These are phyloP conservation scores for Geotrichum europaeum DNA, from an alignment of 1,139 yeast genomes.

Conservation along the genomic window DNA sequence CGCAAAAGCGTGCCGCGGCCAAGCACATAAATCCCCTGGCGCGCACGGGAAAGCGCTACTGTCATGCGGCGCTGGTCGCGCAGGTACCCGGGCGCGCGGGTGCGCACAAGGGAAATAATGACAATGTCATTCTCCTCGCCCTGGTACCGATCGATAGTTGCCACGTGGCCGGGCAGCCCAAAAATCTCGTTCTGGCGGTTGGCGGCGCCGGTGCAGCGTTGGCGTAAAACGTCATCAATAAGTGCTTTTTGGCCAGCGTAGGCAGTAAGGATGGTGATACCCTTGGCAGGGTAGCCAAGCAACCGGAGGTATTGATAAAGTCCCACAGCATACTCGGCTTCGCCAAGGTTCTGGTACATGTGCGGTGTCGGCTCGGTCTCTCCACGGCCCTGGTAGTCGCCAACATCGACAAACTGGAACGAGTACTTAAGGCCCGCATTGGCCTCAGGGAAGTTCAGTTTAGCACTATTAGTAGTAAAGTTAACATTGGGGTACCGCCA, in stretches of 20 bases:
- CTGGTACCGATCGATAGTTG: constrained; percentile 30
- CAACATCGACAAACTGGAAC: constrained; percentile 40
- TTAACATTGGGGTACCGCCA: constrained; percentile 24
- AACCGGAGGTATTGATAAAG: constrained; percentile 46
- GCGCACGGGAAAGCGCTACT: constrained; percentile 33
- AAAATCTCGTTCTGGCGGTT: constrained; percentile 22
- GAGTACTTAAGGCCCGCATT: constrained; percentile 42
- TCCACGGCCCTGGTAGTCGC: constrained; percentile 29
- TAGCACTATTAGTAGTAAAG: neutral
- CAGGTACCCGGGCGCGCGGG: constrained; percentile 24
- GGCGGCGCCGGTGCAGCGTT: constrained; percentile 24
- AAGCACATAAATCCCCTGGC: constrained; percentile 35
- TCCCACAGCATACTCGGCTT: constrained; percentile 49
- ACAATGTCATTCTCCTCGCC: constrained; percentile 33
- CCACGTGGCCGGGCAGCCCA: constrained; percentile 31
- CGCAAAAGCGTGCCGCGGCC: constrained; percentile 27
- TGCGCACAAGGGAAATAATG: constrained; percentile 32
- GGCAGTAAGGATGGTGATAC: constrained; percentile 42
- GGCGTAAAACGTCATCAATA: constrained; percentile 29
- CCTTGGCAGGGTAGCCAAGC: constrained; percentile 40
- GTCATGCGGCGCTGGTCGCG: constrained; percentile 28
- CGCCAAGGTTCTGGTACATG: constrained; percentile 41
- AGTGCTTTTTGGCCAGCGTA: constrained; percentile 38
- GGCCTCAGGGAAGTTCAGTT: neutral
- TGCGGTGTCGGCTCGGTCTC: constrained; percentile 32